phyloP scores from a whole-genome alignment of 371 early-diverging fungal genomes.

The Mortierella sp. region DNA sequence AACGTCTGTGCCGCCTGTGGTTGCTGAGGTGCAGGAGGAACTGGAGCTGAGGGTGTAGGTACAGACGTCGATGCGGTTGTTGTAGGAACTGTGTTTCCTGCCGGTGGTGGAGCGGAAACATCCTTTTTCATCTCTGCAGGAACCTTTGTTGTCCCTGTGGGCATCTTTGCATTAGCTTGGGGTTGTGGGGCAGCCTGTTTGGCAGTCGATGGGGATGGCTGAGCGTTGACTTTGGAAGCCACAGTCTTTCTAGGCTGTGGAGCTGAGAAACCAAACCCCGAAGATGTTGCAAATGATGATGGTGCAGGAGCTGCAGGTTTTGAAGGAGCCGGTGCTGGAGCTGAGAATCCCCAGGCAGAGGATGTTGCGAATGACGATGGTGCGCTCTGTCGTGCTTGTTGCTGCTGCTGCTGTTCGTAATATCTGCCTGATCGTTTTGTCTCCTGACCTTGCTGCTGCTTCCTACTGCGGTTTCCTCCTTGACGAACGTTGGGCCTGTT shows the following conservation, averaged over 20 bases:
- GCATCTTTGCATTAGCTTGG: neutral
- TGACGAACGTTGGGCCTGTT: conserved; percentile 10
- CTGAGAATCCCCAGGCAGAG: conserved; percentile 30
- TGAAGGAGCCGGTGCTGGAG: conserved; percentile 12
- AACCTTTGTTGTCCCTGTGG: neutral
- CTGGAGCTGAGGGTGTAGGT: conserved; percentile 1
- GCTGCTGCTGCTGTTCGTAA: conserved; percentile 19
- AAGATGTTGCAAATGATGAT: conserved; percentile 38
- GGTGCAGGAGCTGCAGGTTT: conserved; percentile 8
- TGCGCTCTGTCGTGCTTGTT: conserved; percentile 20
- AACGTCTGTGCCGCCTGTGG: conserved; percentile 8
- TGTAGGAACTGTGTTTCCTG: neutral
- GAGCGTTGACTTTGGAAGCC: conserved; percentile 10
- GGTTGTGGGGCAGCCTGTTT: conserved; percentile 13
- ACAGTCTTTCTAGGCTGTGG: conserved; percentile 11
- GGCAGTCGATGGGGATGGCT: neutral
- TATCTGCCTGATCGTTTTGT: conserved; percentile 24
- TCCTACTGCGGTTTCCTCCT: conserved; percentile 5
- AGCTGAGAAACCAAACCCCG: conserved; percentile 29
- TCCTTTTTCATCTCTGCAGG: neutral
- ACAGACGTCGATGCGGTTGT: neutral
- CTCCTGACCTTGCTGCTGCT: conserved; percentile 16
- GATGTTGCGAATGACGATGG: conserved; percentile 46
- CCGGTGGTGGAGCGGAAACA: neutral
- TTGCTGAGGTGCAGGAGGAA: conserved; percentile 3